These are phyloP conservation scores for Neurospora terricola DNA, from an alignment of 495 filamentous ascomycete genomes.

Conservation along the genomic window DNA sequence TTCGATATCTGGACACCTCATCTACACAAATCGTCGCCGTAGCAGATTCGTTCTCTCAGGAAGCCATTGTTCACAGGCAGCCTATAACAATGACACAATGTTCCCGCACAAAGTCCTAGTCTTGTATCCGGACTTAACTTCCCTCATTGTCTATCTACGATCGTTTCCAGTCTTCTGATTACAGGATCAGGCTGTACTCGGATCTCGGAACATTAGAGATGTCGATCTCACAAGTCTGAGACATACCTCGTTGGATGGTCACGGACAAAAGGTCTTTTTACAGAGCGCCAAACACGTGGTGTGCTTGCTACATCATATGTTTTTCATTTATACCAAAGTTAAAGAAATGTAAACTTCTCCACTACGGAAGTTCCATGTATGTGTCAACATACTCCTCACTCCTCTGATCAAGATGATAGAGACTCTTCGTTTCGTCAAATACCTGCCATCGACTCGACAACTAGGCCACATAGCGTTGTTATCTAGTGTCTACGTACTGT, in stretches of 20 bases:
- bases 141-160: not conserved
- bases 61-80: not conserved
- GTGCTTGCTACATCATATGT: not conserved
- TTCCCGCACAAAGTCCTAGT: not conserved
- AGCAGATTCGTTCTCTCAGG: not conserved
- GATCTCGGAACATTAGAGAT: not conserved
- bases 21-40: not conserved
- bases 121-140: not conserved
- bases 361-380: not conserved
- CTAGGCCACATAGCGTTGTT: not conserved
- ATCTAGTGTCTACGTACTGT: not conserved
- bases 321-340: not conserved
- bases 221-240: not conserved
- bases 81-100: not conserved
- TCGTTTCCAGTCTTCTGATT: not conserved
- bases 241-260: not conserved
- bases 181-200: not conserved
- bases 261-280: not conserved
- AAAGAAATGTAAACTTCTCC: not conserved
- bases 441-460: not conserved
- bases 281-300: not conserved
- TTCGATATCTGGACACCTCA: not conserved
- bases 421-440: not conserved
- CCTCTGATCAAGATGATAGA: not conserved
- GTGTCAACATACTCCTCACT: not conserved